Evolutionary conservation across 129 eudicot genomes (phyloP), one percentile per base, ranked within the genome.

Genomic region (Logfia minima): DNA sequence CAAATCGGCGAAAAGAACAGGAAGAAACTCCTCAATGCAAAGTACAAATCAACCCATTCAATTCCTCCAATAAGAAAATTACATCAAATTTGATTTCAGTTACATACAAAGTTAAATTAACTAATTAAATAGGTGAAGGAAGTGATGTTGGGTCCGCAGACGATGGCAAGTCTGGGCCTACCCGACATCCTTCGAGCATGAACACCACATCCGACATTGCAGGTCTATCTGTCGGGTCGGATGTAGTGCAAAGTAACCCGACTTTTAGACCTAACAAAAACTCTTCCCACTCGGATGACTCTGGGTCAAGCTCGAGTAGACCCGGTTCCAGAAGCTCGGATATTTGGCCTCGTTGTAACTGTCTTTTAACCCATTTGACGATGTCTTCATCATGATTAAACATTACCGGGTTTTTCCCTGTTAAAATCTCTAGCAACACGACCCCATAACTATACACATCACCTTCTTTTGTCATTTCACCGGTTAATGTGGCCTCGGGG

Each of bases 241-340:
- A 74, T 68, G 88, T 81, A n/a, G 98, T 92, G 74, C 98, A 92
- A 6, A 92, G 84, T 72, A 92, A 53, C 10, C 98, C 98, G 1
- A 92, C 98, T 76, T 92, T 92, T n/a, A 92, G 55, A 0, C 98
- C 98, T 24, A 92, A 71, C 84, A 92, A 70, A 51, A 88, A 92
- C 77, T 92, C 98, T 66, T 92, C 98, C 96, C 98, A 92, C 73
- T 92, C 98, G 0, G 98, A 92, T 3, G 98, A 92, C 64, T 90
- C 98, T 0, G 98, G 96, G 64, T 92, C 98, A 9, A 92, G 92
- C 80, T 92, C 98, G 0, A 92, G 79, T 72, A 92, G 75, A 2
- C 98, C 98, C 6, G 96, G 93, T 72, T 92, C 98, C 4, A 92
- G 79, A 43, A 92, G 72, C 22, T 92, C 98, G 0, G 87, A 70